phyloP scores from a whole-genome alignment of 2,329 filamentous ascomycete species.

The Neopestalotiopsis rosae region DNA sequence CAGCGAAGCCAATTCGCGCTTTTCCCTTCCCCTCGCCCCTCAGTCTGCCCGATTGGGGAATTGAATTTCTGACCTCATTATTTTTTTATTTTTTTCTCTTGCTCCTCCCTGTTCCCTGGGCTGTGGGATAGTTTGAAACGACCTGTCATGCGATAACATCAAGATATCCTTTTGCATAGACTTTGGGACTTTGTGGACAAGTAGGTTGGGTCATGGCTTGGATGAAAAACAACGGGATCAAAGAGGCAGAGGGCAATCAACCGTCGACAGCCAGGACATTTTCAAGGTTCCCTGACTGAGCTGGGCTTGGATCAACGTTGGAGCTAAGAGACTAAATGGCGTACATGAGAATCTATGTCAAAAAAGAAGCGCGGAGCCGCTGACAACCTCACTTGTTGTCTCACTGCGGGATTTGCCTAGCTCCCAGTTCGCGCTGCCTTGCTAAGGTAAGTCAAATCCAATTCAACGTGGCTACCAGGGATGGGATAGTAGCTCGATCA shows the following conservation, averaged over 20 bases:
- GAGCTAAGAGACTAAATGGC: slow-evolving; percentile 8
- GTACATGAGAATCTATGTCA: neutral
- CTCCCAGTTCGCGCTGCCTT: neutral
- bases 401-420: slow-evolving; percentile 9
- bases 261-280: neutral
- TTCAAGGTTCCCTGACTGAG: neutral
- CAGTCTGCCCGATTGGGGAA: slow-evolving; percentile 1
- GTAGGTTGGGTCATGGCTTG: slow-evolving; percentile 12
- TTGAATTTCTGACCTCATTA: neutral
- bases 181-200: neutral
- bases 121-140: neutral
- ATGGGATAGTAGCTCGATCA: slow-evolving; percentile 2
- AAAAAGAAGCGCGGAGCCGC: slow-evolving; percentile 1
- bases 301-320: neutral
- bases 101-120: neutral
- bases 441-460: neutral
- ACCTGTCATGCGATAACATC: slow-evolving; percentile 7
- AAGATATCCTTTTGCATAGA: neutral
- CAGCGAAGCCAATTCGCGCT: neutral
- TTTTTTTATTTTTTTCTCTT: neutral
- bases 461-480: slow-evolving; percentile 5
- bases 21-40: neutral
- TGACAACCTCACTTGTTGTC: slow-evolving; percentile 11
- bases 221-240: neutral
- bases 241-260: neutral